A percentile compares a stretch with the other conserved stretches of the same genome.
phyloP scores from a whole-genome alignment of 2,329 filamentous ascomycete species.

The Gremmenia infestans region DNA sequence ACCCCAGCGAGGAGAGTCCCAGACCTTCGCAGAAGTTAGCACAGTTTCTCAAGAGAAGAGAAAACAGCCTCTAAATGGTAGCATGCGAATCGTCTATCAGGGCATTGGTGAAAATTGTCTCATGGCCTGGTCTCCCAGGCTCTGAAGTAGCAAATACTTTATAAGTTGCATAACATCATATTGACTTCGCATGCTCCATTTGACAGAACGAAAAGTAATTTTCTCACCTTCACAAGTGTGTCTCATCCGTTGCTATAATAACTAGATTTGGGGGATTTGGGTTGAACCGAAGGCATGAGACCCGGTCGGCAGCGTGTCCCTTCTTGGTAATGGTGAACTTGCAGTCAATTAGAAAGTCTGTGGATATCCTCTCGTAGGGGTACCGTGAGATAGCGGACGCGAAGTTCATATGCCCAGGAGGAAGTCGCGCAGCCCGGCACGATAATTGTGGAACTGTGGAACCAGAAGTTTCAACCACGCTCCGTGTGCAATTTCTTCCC shows the following conservation, averaged over 20 bases:
- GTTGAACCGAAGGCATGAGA: slow-evolving; percentile 98
- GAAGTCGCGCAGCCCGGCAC: no score
- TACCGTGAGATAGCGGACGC: no score
- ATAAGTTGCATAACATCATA: slow-evolving; percentile 85
- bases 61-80: slow-evolving; percentile 6
- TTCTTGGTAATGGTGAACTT: slow-evolving; percentile 99
- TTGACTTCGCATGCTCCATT: slow-evolving; percentile 37
- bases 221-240: slow-evolving; percentile 98
- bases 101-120: slow-evolving; percentile 90
- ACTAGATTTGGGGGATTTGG: slow-evolving; percentile 99
- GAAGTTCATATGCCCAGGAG: no score
- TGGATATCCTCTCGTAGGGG: no score
- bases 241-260: slow-evolving; percentile 99
- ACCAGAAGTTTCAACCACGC: no score
- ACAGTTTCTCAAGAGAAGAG: slow-evolving; percentile 4
- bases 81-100: slow-evolving; percentile 52
- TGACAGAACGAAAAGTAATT: slow-evolving; percentile 15
- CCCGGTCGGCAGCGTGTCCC: slow-evolving; percentile 99
- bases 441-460: no score
- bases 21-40: slow-evolving; percentile 60
- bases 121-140: slow-evolving; percentile 76
- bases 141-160: slow-evolving; percentile 99
- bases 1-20: slow-evolving; percentile 58
- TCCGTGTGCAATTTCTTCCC: no score
- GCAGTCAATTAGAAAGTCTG: slow-evolving; percentile 61